These are phyloP conservation scores for Phycomyces nitens DNA, from an alignment of 192 early-diverging fungal genomes.

Conservation along the genomic window DNA sequence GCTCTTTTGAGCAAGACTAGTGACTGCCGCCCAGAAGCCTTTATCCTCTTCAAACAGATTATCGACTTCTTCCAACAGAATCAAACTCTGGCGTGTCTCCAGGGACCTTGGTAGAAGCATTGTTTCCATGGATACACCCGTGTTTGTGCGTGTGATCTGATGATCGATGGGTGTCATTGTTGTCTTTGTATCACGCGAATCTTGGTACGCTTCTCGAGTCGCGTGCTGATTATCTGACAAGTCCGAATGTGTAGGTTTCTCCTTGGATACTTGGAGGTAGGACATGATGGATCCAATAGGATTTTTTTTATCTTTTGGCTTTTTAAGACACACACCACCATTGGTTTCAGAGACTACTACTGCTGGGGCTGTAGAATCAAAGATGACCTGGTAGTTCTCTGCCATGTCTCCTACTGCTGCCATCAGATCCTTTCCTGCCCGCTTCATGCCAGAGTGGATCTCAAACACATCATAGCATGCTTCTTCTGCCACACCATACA, in stretches of 20 bases:
- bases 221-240: too few species aligned
- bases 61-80: conserved; percentile 83
- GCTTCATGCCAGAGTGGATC: conserved; percentile 60
- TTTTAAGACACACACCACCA: background rate
- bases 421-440: conserved; percentile 70
- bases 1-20: conserved; percentile 63
- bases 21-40: conserved; percentile 71
- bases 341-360: background rate
- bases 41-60: conserved; percentile 78
- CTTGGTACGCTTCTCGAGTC: too few species aligned
- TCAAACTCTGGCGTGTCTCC: conserved; percentile 56
- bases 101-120: background rate
- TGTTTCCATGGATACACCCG: background rate
- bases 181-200: background rate
- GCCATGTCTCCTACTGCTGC: conserved; percentile 67
- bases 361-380: conserved; percentile 9
- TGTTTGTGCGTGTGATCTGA: background rate
- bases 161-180: background rate
- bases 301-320: background rate
- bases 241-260: too few species aligned
- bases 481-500: conserved; percentile 70
- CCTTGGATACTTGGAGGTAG: background rate
- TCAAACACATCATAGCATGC: conserved; percentile 76
- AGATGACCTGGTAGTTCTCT: conserved; percentile 65
- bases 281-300: conserved; percentile 2